These are phyloP conservation scores for Mortierella hygrophila DNA, from an alignment of 192 early-diverging fungal genomes.

Conservation along the genomic window DNA sequence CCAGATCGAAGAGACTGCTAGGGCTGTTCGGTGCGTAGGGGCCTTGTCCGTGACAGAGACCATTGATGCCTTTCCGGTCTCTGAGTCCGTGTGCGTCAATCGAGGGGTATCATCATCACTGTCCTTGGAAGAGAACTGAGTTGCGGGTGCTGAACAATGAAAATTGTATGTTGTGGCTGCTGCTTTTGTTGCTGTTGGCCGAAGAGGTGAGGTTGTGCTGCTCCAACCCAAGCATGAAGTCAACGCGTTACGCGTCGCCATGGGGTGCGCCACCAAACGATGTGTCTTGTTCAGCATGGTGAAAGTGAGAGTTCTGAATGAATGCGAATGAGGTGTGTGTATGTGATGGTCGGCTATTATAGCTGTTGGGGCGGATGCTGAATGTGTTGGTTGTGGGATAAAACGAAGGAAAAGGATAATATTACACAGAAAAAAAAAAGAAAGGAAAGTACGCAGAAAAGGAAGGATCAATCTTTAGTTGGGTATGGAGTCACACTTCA, in stretches of 20 bases:
- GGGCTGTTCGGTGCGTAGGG: constrained; percentile 77
- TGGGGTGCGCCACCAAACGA: not conserved
- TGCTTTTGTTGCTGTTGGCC: too few relatives aligned
- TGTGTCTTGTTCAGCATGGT: not conserved
- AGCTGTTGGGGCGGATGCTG: not conserved
- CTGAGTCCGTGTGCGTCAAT: constrained; percentile 83
- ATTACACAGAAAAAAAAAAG: not conserved
- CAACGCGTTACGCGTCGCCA: not conserved
- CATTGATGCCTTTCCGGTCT: constrained; percentile 85
- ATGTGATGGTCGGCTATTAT: not conserved
- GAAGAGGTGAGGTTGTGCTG: not conserved
- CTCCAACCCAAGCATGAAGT: constrained; percentile 1
- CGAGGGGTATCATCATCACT: constrained; percentile 12
- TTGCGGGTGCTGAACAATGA: not conserved
- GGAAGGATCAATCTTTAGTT: too few relatives aligned
- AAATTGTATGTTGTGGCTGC: not conserved
- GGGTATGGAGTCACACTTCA: not conserved
- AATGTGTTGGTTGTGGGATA: not conserved
- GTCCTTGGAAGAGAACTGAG: not conserved
- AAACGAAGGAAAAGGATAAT: too few relatives aligned
- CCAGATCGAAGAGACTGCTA: constrained; percentile 78
- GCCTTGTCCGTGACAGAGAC: constrained; percentile 86
- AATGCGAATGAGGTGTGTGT: not conserved
- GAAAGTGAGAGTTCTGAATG: not conserved
- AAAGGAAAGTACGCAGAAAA: too few relatives aligned